Conservation (phyloP, 1,284 basidiomycete species). For the Chalciporus sp. region DNA sequence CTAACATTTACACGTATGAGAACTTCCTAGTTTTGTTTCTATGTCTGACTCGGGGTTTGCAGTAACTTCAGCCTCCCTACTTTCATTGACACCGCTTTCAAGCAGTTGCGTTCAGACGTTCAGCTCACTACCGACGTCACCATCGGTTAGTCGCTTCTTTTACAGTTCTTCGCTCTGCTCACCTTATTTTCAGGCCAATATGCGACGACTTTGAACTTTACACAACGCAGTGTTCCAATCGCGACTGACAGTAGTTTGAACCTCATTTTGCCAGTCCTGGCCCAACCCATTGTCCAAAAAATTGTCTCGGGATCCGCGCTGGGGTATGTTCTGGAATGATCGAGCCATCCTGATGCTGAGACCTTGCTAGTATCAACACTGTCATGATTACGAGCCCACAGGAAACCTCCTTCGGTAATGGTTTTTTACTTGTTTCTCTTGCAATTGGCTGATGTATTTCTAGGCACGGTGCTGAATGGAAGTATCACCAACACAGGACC, state of each 20-base stretch:
- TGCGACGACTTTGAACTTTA: constrained; percentile 61
- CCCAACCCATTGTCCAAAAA: constrained; percentile 80
- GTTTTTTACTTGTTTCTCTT: not conserved
- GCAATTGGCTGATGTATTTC: constrained; percentile 8
- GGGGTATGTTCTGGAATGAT: constrained; percentile 41
- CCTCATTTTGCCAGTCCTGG: constrained; percentile 70
- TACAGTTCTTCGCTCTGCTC: not conserved
- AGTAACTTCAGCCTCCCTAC: constrained; percentile 71
- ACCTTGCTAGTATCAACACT: constrained; percentile 47
- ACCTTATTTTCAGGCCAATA: constrained; percentile 55
- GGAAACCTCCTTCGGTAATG: constrained; percentile 58
- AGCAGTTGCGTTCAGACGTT: not conserved
- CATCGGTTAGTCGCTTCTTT: not conserved
- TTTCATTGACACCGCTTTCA: constrained; percentile 55
- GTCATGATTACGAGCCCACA: constrained; percentile 62
- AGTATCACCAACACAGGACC: constrained; percentile 76
- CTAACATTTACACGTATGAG: constrained; percentile 57
- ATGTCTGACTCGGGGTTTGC: constrained; percentile 18
- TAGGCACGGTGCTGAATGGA: constrained; percentile 62
- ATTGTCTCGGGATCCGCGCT: constrained; percentile 65
- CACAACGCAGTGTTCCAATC: constrained; percentile 60
- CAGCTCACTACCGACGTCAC: not conserved
- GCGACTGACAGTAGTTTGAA: constrained; percentile 64
- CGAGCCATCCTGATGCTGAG: constrained; percentile 4
- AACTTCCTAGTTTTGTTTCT: constrained; percentile 4